Percentiles rank a stretch among this genome's conserved stretches.
These are phyloP conservation scores for Fusarium bactridioides DNA, from an alignment of 2,329 filamentous ascomycete genomes.

Conservation along the genomic window DNA sequence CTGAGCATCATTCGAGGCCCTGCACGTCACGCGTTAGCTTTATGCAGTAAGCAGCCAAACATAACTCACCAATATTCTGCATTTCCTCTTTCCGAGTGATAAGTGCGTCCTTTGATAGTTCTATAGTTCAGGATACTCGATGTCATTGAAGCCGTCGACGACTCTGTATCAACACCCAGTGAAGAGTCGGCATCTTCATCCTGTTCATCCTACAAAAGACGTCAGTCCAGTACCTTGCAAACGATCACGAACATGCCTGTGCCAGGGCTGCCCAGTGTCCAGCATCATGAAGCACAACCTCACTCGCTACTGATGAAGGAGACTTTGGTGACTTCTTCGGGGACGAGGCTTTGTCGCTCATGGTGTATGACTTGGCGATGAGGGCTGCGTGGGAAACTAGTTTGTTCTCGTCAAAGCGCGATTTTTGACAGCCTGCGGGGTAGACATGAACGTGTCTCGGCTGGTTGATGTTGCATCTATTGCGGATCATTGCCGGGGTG, in stretches of 20 bases:
- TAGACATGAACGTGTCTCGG: neutral
- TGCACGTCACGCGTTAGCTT: neutral
- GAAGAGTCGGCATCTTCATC: neutral
- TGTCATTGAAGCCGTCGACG: neutral
- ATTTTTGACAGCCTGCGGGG: neutral
- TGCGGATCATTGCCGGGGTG: neutral
- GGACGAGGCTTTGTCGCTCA: neutral
- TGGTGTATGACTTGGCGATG: neutral
- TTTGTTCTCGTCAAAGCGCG: neutral
- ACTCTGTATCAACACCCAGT: neutral
- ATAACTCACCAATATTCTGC: neutral
- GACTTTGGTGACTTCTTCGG: constrained; percentile 10
- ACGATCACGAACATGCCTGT: no score
- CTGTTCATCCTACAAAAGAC: neutral
- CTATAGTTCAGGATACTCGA: neutral
- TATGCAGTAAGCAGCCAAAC: no score
- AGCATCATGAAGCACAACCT: neutral
- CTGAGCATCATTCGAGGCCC: neutral
- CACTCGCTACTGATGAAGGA: neutral
- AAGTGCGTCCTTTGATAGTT: neutral
- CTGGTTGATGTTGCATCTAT: neutral
- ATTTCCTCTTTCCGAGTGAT: neutral
- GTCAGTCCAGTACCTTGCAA: no score
- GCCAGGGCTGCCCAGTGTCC: constrained; percentile 2
- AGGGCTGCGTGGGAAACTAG: neutral